Base-by-base conservation (phyloP, 1,284 basidiomycete genomes). In the Apiotrichum montevideense region DNA sequence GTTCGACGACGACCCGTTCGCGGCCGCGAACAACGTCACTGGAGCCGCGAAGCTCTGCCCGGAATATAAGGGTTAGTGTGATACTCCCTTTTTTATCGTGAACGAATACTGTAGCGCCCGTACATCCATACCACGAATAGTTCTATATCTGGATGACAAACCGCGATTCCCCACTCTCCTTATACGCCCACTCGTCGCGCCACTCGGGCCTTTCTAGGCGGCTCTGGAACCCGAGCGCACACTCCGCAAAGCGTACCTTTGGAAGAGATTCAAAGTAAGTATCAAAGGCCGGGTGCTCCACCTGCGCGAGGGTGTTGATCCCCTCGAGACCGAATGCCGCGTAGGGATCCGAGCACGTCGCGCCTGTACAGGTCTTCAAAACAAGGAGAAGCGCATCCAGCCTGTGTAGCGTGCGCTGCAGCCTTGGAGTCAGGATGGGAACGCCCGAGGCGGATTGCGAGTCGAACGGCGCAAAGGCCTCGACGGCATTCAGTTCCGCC, bases 331-430 rank as follows among this genome's bases (percentile, higher is more conserved):
- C 67, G 32, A 74, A 46, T 7, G 55, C 35, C 8, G 35, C n/a
- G 62, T 66, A 74, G 0, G 69, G 68, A 4, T 61, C 15, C n/a
- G 58, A 53, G 57, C 72, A 74, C 1, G 48, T 51, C 4, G 62
- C 54, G n/a, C 66, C 72, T 9, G 39, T n/a, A 56, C 72, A 74
- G 1, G 59, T 66, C 61, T 73, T 73, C 39, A 74, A 64, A 4
- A 69, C 68, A 14, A 74, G 65, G 9, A 66, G 50, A 44, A 74
- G 59, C 0, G 65, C 72, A 46, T 74, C 72, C 21, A 73, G 60
- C 6, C 72, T 66, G 47, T 64, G 21, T 2, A 62, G 57, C 1
- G 66, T 54, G 11, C 52, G 52, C 46, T 61, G 55, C 6, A 56
- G 45, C 6, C 10, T 14, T 8, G 6, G 41, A 21, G 48, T n/a